Base-by-base conservation (phyloP, 805 yeast genomes). In the Deakozyma indianensis region DNA sequence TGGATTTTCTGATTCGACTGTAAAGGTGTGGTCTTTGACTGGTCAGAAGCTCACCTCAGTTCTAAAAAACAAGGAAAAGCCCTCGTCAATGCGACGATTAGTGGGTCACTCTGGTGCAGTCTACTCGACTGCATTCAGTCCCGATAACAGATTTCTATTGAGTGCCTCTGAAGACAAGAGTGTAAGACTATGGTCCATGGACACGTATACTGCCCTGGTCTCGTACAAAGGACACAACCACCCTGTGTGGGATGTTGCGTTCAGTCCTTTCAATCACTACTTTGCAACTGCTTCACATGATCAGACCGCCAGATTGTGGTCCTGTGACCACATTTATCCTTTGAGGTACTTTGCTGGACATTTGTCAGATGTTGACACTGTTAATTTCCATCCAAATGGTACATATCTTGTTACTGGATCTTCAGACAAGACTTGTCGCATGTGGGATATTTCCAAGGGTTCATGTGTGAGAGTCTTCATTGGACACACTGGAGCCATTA, bases 241-340 rank as follows among this genome's bases (percentile, higher is more conserved):
- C 53, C 97, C 98, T 1, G 83, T 92, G 23, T 92, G 98, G 98
- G 97, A 92, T 60, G 96, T 92, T 4, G 75, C 82, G 55, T 92
- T 86, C 58, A 80, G 95, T 2, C 98, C 98, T 2, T 67, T 83
- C 55, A 98, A 98, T 3, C 97, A 92, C 65, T 92, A 92, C 65
- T 92, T 92, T 63, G 96, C 94, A n/a, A 88, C 96, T 0, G 96
- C 94, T 0, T 85, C 96, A 2, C 96, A 88, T 59, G 99, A 92
- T 60, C 96, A 88, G 61, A 92, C 98, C 0, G 97, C 97, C 1
- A 74, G 97, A 50, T 69, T 92, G 47, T 92, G 99, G 99, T 87
- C 95, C 22, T 86, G 95, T 54, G 98, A 92, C 61, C 99, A 92
- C 63, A 88, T 92, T 41, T 88, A 90, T 60, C 97, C 99, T 29